Base-by-base conservation (phyloP, 75 land plant genomes). In the Selaginella moellendorffii region DNA sequence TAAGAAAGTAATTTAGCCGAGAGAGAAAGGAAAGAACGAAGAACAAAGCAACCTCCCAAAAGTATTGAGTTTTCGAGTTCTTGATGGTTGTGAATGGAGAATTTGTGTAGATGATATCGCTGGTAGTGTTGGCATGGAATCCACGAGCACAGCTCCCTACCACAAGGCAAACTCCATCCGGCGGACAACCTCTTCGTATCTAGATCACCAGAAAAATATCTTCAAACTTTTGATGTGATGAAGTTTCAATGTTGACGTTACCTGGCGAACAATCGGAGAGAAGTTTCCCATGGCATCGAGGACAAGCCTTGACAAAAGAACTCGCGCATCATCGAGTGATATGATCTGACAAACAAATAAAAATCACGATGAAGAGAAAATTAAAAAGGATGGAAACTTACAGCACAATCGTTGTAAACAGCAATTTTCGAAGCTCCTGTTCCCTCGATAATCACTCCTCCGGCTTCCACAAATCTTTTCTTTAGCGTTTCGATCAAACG, bases 21-120 rank as follows among this genome's bases (percentile, higher is more conserved):
- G n/a, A n/a, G n/a, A n/a, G n/a, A n/a, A n/a, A n/a, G n/a, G n/a
- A n/a, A n/a, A n/a, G n/a, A n/a, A n/a, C n/a, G n/a, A n/a, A n/a
- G n/a, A n/a, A n/a, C n/a, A n/a, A n/a, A n/a, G n/a, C n/a, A n/a
- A 92, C 97, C 95, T 87, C 97, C 97, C 95, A 92, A 63, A 92
- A 92, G 59, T 73, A 79, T 59, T 88, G 95, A 1, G 76, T 60
- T 46, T 76, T 61, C 62, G 89, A 78, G 22, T 71, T 29, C 29
- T n/a, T 83, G 56, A 85, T 62, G 27, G 65, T 64, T 31, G 67
- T 79, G 2, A 72, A 59, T 1, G 89, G 76, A 25, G 78, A 68
- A 53, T 80, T 85, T 20, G 84, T 78, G 65, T 71, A 88, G 62
- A 88, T 82, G 19, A 92, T 71, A 79, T 92, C 97, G 69, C 97